Base-by-base conservation (phyloP, 2,329 filamentous ascomycete species). In the Xylaria sp. region DNA sequence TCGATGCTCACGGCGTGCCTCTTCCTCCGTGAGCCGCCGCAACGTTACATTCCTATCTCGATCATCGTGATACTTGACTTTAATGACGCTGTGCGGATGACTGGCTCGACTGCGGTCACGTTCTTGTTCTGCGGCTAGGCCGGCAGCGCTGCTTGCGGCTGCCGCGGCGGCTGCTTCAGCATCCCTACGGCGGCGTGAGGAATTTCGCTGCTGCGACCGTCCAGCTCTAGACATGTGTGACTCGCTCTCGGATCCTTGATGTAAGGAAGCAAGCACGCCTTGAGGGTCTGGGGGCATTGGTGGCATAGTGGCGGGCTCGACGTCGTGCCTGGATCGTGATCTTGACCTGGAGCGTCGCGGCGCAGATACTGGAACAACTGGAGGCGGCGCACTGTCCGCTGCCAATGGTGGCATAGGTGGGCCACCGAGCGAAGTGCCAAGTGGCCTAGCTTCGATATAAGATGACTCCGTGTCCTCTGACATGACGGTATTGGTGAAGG, bases 41-140 rank as follows among this genome's bases (percentile, higher is more conserved):
- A 89, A 76, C 14, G 87, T 89, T 60, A 89, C 82, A 65, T 87
- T 87, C 64, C 83, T 79, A 61, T 87, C 83, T 33, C 80, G 81
- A 68, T 89, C 86, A 66, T 87, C 84, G 66, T 87, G 83, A 49
- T 88, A 79, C 70, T 84, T 85, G 59, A 89, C 76, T 71, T 85
- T 87, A 60, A 89, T 82, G 57, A 89, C 82, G 70, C 84, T 85
- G 33, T 86, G 79, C 2, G 83, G 79, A 33, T 80, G 78, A 68
- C 80, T 82, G 5, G 78, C 78, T 54, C 76, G 77, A 57, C 78
- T 79, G 23, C 76, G 75, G 33, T 79, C 75, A 47, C 79, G 64
- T 25, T 82, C 80, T 67, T 85, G 80, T 67, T 78, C 79, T 1
- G 80, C 80, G 1, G 83, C 83, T 23, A 86, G 72, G 12, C 75